phyloP scores from a whole-genome alignment of 1,284 basidiomycete genomes.

The Retiboletus flavoniger region DNA sequence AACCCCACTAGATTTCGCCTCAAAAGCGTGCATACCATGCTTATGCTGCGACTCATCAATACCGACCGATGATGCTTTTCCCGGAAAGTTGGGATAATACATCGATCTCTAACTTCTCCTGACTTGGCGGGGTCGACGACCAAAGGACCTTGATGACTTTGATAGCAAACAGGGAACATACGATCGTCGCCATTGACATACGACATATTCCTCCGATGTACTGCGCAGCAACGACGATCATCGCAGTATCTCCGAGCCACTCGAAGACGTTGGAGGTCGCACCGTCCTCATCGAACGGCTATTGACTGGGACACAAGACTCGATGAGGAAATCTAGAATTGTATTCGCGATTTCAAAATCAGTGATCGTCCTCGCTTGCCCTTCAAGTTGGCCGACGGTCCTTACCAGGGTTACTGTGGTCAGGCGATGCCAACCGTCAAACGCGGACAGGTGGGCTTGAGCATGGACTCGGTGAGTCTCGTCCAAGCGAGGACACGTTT shows the following conservation, averaged over 20 bases:
- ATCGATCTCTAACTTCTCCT: not conserved
- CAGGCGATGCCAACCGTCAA: not conserved
- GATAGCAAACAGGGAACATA: too few relatives aligned
- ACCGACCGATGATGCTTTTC: too few relatives aligned
- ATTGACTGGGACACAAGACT: not conserved
- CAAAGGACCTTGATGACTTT: too few relatives aligned
- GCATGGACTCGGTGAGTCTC: not conserved
- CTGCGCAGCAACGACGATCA: not conserved
- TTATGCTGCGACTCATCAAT: not conserved
- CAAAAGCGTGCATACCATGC: not conserved
- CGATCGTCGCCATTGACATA: too few relatives aligned
- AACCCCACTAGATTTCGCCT: not conserved
- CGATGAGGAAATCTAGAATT: not conserved
- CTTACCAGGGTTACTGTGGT: not conserved
- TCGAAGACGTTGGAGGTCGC: not conserved
- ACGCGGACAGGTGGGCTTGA: not conserved
- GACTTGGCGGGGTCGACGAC: not conserved
- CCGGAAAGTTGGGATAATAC: not conserved
- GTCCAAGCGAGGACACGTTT: conserved; percentile 3
- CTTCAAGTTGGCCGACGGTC: not conserved
- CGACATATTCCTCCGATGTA: not conserved
- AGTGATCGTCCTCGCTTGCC: not conserved
- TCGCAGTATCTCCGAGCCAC: not conserved
- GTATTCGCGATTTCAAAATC: not conserved
- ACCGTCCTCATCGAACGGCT: not conserved